Evolutionary conservation across 352 stramenopile species (phyloP).

Genomic region (Phytophthora palmivora): DNA sequence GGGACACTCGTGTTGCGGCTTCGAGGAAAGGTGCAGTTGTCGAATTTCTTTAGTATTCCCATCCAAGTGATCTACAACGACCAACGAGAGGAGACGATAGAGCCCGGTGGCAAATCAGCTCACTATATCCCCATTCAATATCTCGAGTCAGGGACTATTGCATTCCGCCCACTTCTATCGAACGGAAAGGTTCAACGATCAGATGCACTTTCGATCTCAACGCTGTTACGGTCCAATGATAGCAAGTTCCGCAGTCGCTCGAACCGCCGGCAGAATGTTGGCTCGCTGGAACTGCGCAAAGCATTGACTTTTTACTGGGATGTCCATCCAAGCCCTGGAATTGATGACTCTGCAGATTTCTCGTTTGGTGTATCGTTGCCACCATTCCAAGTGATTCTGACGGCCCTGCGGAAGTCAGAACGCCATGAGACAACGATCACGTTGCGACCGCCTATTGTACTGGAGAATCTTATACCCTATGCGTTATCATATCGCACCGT

Average conservation of each 20-base stretch:
- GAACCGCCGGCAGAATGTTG: slow-evolving; percentile 52
- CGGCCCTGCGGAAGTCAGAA: slow-evolving; percentile 73
- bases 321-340: slow-evolving; percentile 45
- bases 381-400: slow-evolving; percentile 82
- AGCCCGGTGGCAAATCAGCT: slow-evolving; percentile 48
- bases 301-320: slow-evolving; percentile 86
- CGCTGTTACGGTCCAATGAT: slow-evolving; percentile 57
- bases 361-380: slow-evolving; percentile 59
- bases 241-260: slow-evolving; percentile 28
- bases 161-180: slow-evolving; percentile 69
- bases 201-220: slow-evolving; percentile 60
- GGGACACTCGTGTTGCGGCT: slow-evolving; percentile 83
- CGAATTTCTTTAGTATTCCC: slow-evolving; percentile 74
- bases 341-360: slow-evolving; percentile 18
- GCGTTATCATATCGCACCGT: slow-evolving; percentile 76
- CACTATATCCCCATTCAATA: slow-evolving; percentile 88
- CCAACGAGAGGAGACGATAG: slow-evolving; percentile 58
- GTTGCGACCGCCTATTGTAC: slow-evolving; percentile 66
- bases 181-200: slow-evolving; percentile 72
- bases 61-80: slow-evolving; percentile 86
- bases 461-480: slow-evolving; percentile 85
- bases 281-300: slow-evolving; percentile 64
- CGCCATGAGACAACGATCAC: slow-evolving; percentile 79
- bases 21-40: slow-evolving; percentile 80
- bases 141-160: slow-evolving; percentile 70